Conservation (phyloP, 306 rosid species). For the Castanospermum australe region DNA sequence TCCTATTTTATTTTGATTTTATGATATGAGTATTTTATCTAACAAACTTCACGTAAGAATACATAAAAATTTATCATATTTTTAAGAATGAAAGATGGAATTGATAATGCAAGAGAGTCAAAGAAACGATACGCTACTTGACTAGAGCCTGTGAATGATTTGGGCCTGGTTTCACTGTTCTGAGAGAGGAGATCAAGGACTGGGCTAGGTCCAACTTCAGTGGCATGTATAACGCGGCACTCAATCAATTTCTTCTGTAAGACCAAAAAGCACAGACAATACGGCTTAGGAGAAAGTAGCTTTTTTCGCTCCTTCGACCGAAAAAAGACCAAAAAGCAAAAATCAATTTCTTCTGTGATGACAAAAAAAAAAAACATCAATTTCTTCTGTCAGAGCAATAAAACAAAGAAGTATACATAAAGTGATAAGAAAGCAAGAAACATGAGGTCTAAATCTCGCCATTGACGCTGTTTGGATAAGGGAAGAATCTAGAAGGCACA, state of each 20-base stretch:
- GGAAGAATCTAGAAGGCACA: slow-evolving; percentile 55
- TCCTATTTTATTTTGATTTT: no score
- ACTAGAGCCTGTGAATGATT: neutral
- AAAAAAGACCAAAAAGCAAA: no score
- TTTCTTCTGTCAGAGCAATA: no score
- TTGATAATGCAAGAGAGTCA: neutral
- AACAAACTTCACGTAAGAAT: no score
- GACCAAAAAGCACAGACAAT: no score
- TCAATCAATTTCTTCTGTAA: neutral
- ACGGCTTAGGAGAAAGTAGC: neutral
- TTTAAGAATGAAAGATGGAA: neutral
- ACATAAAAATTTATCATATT: no score
- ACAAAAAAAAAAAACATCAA: no score
- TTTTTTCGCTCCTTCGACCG: no score
- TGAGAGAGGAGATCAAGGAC: neutral
- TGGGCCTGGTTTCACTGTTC: neutral
- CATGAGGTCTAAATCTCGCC: slow-evolving; percentile 48
- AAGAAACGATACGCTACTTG: neutral
- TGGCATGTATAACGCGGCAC: neutral
- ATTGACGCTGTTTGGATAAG: slow-evolving; percentile 54
- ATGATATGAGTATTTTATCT: no score
- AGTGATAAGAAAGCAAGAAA: slow-evolving; percentile 56
- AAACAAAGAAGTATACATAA: no score
- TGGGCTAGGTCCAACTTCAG: neutral
- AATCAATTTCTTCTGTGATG: no score